These are phyloP conservation scores for Corymbia citriodora DNA, from an alignment of 441 rosid genomes.

Conservation along the genomic window DNA sequence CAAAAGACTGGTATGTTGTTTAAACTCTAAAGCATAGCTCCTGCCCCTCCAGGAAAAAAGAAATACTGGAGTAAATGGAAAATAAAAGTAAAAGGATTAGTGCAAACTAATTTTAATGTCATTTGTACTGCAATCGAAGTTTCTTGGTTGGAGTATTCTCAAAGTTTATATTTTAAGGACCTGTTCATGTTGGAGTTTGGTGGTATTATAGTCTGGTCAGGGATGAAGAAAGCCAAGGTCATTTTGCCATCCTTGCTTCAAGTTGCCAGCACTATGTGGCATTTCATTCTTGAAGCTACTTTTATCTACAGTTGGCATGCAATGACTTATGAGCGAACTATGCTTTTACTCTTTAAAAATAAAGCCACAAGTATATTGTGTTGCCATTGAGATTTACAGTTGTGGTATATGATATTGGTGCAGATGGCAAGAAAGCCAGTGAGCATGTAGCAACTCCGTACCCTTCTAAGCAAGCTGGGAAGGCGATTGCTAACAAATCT, in stretches of 20 bases:
- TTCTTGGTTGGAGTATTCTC: not conserved
- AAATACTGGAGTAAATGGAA: not conserved
- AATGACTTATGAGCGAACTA: not conserved
- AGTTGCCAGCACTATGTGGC: not conserved
- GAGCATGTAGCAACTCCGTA: conserved; percentile 73
- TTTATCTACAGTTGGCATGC: not conserved
- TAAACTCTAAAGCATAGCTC: not conserved
- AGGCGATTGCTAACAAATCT: conserved; percentile 29
- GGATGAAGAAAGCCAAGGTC: not conserved
- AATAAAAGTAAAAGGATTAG: not conserved
- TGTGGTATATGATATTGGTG: not conserved
- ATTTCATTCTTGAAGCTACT: not conserved
- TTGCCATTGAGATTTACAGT: not conserved
- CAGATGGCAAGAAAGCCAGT: conserved; percentile 49
- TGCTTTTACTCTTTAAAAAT: not conserved
- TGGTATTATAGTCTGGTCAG: not conserved
- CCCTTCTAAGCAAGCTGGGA: conserved; percentile 54
- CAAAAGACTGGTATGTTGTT: conserved; percentile 50
- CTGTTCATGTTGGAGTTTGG: not conserved
- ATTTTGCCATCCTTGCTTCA: not conserved
- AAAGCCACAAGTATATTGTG: not conserved
- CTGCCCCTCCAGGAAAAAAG: not conserved
- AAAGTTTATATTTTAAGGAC: not conserved
- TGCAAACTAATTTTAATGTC: not conserved
- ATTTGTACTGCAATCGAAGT: not conserved